A percentile compares a stretch with the other conserved stretches of the same genome.
Evolutionary conservation across 108 stramenopile species (phyloP).

Genomic region (Pseudonitzschia delicatissima): DNA sequence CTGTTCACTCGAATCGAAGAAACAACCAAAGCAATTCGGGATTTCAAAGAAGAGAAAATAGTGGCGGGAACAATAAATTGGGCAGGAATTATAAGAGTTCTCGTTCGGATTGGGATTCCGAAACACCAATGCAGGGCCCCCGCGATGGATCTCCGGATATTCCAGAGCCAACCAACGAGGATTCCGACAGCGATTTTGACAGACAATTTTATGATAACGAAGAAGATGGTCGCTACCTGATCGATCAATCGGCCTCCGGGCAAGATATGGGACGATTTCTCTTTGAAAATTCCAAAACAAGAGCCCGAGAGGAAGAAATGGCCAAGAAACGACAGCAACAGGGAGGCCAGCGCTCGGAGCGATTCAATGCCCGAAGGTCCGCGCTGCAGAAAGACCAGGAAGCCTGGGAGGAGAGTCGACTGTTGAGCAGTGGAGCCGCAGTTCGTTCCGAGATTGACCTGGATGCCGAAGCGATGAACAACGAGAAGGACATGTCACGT

Average conservation of each 20-base stretch:
- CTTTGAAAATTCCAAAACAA: constrained; percentile 74
- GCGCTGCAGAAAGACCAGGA: constrained; percentile 90
- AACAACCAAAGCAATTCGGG: background rate
- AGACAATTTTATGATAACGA: constrained; percentile 87
- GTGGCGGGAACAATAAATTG: background rate
- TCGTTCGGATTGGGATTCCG: constrained; percentile 30
- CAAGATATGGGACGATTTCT: constrained; percentile 76
- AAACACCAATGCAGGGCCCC: constrained; percentile 24
- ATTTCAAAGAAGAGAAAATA: too few species aligned
- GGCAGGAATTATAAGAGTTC: background rate
- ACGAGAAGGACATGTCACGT: constrained; percentile 53
- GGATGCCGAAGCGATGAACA: constrained; percentile 53
- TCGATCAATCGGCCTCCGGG: constrained; percentile 22
- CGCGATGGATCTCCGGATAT: constrained; percentile 6
- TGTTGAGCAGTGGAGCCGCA: constrained; percentile 87
- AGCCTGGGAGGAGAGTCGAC: constrained; percentile 96
- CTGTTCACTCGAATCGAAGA: background rate
- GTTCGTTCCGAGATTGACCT: constrained; percentile 62
- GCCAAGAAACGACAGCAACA: constrained; percentile 39
- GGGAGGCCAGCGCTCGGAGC: background rate
- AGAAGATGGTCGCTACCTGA: constrained; percentile 66
- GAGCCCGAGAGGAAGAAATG: constrained; percentile 82
- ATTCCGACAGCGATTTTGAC: constrained; percentile 73
- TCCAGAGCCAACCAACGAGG: background rate
- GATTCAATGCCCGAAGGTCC: constrained; percentile 52